Percentiles rank a stretch among this genome's conserved stretches.
Conservation (phyloP, 345 rosid species). For the Gossypium herbaceum region DNA sequence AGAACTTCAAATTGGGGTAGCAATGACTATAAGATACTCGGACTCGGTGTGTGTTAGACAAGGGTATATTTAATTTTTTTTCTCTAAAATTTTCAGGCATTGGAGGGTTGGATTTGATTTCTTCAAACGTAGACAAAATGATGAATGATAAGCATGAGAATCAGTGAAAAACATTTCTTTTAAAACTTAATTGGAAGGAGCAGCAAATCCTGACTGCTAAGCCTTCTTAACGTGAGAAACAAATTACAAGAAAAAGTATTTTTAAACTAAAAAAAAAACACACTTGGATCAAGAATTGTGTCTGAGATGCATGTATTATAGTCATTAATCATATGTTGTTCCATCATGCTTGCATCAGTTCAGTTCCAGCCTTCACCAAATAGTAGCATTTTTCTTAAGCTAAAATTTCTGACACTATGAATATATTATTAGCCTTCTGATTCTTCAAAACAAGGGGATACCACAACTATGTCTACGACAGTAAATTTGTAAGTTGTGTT, state of each 20-base stretch:
- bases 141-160: conserved; percentile 3
- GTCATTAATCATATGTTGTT: neutral
- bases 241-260: neutral
- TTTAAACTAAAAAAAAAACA: neutral
- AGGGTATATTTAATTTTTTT: neutral
- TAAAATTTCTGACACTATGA: neutral
- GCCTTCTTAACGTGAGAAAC: no score
- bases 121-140: neutral
- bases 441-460: conserved; percentile 1
- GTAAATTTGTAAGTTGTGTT: neutral
- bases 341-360: neutral
- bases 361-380: conserved; percentile 8
- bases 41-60: neutral
- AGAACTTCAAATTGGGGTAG: neutral
- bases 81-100: neutral
- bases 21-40: neutral
- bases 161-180: neutral
- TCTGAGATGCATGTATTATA: neutral
- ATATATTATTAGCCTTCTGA: neutral
- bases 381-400: neutral
- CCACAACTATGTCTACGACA: neutral
- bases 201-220: no score
- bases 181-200: no score
- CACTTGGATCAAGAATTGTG: neutral
- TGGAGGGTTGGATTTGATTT: neutral